Percentiles rank a stretch among this genome's conserved stretches.
Conservation (phyloP, 2,329 filamentous ascomycete species). For the Colletotrichum truncatum region DNA sequence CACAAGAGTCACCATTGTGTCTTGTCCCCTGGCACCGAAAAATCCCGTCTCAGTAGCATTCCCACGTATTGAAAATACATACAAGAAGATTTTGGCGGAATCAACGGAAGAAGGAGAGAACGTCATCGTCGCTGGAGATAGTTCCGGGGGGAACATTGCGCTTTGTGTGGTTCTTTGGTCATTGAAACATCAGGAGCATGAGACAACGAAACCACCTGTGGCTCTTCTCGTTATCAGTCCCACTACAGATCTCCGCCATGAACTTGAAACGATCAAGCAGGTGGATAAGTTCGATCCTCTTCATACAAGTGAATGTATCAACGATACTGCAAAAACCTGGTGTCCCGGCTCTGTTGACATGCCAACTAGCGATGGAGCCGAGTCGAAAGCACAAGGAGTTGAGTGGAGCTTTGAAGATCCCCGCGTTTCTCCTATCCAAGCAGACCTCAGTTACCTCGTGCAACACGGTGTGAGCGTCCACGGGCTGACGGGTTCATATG, state of each 20-base stretch:
- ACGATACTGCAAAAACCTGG: slow-evolving; percentile 37
- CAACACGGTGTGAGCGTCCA: slow-evolving; percentile 54
- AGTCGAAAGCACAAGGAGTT: neutral
- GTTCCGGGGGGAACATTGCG: slow-evolving; percentile 63
- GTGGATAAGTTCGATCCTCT: slow-evolving; percentile 36
- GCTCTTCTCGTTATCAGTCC: slow-evolving; percentile 51
- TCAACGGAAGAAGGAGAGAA: slow-evolving; percentile 47
- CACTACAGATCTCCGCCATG: slow-evolving; percentile 46
- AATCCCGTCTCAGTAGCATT: slow-evolving; percentile 58
- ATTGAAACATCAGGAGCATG: slow-evolving; percentile 44
- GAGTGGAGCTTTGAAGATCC: slow-evolving; percentile 46
- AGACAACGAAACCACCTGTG: slow-evolving; percentile 42
- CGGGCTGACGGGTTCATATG: slow-evolving; percentile 60
- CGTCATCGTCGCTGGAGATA: slow-evolving; percentile 62
- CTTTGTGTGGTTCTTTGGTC: slow-evolving; percentile 45
- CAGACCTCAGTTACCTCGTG: slow-evolving; percentile 44
- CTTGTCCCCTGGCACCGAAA: slow-evolving; percentile 62
- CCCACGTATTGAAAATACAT: slow-evolving; percentile 55
- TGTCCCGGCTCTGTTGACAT: neutral
- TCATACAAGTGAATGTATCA: slow-evolving; percentile 32
- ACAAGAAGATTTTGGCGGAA: slow-evolving; percentile 49
- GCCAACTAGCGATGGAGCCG: neutral
- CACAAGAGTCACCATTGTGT: slow-evolving; percentile 56
- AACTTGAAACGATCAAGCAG: slow-evolving; percentile 27
- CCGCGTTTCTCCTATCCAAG: slow-evolving; percentile 57